phyloP scores from a whole-genome alignment of 768 basidiomycete genomes.

The Lentinula lateritia region DNA sequence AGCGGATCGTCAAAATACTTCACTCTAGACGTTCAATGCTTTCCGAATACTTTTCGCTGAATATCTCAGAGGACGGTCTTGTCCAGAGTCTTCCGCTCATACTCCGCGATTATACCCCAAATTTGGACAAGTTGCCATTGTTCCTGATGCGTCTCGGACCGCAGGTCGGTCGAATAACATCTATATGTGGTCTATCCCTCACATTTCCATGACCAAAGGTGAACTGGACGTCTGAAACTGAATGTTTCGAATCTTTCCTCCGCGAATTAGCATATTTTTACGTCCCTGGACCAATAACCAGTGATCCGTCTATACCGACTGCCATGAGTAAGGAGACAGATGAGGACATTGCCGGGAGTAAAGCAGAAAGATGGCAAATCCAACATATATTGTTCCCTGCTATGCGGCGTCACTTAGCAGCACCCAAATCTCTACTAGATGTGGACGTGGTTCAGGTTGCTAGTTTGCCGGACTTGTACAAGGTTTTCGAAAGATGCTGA shows the following conservation, averaged over 20 bases:
- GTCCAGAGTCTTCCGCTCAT: constrained; percentile 80
- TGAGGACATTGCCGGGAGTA: constrained; percentile 15
- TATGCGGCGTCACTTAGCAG: constrained; percentile 68
- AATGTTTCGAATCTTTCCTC: constrained; percentile 82
- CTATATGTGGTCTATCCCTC: neutral
- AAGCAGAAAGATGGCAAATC: constrained; percentile 77
- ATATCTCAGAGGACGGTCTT: constrained; percentile 58
- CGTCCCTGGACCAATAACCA: constrained; percentile 50
- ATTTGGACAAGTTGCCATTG: constrained; percentile 82
- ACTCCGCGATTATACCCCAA: constrained; percentile 83
- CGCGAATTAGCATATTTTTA: constrained; percentile 93
- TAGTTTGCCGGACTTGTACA: constrained; percentile 85
- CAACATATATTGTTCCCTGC: constrained; percentile 89
- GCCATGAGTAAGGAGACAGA: neutral
- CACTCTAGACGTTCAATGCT: constrained; percentile 74
- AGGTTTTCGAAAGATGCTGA: constrained; percentile 91
- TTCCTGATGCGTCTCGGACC: constrained; percentile 90
- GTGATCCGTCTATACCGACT: neutral
- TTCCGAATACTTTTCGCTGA: constrained; percentile 83
- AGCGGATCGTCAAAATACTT: constrained; percentile 66
- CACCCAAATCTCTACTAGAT: constrained; percentile 63
- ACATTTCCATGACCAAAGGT: constrained; percentile 45
- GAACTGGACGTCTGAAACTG: constrained; percentile 79
- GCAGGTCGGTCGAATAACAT: constrained; percentile 45
- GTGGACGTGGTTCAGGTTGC: constrained; percentile 83